Conservation (phyloP, 2,329 filamentous ascomycete genomes). For the Diaporthe destruens region DNA sequence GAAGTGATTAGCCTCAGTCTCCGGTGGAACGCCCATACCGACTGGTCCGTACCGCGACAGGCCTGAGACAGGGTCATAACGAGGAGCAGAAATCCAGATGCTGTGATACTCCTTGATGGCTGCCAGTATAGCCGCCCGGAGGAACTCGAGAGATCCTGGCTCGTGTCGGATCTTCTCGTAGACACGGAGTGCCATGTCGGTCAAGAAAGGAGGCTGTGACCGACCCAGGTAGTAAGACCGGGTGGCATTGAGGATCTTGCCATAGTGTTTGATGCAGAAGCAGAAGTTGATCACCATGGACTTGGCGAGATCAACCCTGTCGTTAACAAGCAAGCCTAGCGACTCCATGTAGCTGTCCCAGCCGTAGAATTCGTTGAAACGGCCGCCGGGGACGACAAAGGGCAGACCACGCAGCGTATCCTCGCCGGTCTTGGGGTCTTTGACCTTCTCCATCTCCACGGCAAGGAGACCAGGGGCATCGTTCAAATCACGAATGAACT, state of each 20-base stretch:
- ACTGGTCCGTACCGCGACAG: slow-evolving; percentile 88
- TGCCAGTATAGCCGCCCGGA: slow-evolving; percentile 83
- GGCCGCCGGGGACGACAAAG: slow-evolving; percentile 96
- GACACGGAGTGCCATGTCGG: slow-evolving; percentile 94
- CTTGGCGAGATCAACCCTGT: slow-evolving; percentile 88
- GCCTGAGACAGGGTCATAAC: slow-evolving; percentile 81
- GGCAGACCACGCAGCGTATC: slow-evolving; percentile 83
- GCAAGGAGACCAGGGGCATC: slow-evolving; percentile 89
- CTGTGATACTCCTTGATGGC: slow-evolving; percentile 97
- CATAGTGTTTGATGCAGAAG: slow-evolving; percentile 98
- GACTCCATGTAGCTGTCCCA: slow-evolving; percentile 99
- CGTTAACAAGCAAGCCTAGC: slow-evolving; percentile 86
- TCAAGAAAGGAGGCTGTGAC: slow-evolving; percentile 96
- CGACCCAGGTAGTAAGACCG: slow-evolving; percentile 94
- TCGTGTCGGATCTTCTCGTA: slow-evolving; percentile 95
- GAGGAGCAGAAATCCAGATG: slow-evolving; percentile 85
- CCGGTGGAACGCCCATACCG: slow-evolving; percentile 87
- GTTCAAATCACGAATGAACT: slow-evolving; percentile 86
- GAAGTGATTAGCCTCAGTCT: slow-evolving; percentile 91
- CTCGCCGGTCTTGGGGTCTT: slow-evolving; percentile 75
- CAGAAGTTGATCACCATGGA: slow-evolving; percentile 97
- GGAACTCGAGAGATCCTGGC: slow-evolving; percentile 82
- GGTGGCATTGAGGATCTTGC: slow-evolving; percentile 97
- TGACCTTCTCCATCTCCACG: slow-evolving; percentile 85
- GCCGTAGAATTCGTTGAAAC: slow-evolving; percentile 98